Evolutionary conservation across 2,329 filamentous ascomycete genomes (phyloP).

Genomic region (Gaeumannomyces sp.): DNA sequence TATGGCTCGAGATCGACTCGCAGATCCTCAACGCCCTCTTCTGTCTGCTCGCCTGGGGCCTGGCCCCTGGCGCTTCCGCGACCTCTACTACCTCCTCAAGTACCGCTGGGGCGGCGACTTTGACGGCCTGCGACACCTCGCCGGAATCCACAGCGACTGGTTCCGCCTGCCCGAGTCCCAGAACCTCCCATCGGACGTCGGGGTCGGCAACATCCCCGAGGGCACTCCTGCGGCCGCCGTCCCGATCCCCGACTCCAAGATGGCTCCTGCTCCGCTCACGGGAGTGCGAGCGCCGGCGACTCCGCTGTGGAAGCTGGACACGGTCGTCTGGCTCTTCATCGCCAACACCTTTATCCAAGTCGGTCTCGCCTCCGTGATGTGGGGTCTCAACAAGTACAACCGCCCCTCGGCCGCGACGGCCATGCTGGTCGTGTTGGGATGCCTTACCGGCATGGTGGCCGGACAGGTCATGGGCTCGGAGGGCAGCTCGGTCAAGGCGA

Average conservation of each 20-base stretch:
- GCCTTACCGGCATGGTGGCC: constrained; percentile 59
- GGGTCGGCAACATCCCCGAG: constrained; percentile 42
- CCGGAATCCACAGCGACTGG: constrained; percentile 70
- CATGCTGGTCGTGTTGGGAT: constrained; percentile 69
- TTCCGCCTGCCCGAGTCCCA: constrained; percentile 65
- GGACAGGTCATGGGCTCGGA: constrained; percentile 67
- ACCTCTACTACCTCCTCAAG: constrained; percentile 65
- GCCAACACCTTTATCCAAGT: constrained; percentile 74
- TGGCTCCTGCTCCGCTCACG: constrained; percentile 63
- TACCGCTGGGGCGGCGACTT: constrained; percentile 51
- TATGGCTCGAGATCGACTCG: constrained; percentile 80
- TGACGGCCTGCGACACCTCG: constrained; percentile 58
- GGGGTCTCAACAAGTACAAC: constrained; percentile 65
- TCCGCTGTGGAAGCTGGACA: constrained; percentile 68
- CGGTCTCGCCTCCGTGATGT: constrained; percentile 74
- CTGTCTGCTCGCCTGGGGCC: constrained; percentile 78
- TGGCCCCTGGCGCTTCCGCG: constrained; percentile 78
- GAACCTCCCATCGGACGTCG: constrained; percentile 45
- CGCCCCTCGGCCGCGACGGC: constrained; percentile 78
- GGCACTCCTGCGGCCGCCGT: constrained; percentile 40
- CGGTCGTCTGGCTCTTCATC: constrained; percentile 72
- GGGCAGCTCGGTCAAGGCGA: constrained; percentile 62
- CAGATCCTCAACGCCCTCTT: constrained; percentile 81
- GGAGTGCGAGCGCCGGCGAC: constrained; percentile 64
- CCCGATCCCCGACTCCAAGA: constrained; percentile 58